Evolutionary conservation across 2,329 filamentous ascomycete genomes (phyloP), one percentile per base, ranked within the genome.

Genomic region (Didymella sp.): DNA sequence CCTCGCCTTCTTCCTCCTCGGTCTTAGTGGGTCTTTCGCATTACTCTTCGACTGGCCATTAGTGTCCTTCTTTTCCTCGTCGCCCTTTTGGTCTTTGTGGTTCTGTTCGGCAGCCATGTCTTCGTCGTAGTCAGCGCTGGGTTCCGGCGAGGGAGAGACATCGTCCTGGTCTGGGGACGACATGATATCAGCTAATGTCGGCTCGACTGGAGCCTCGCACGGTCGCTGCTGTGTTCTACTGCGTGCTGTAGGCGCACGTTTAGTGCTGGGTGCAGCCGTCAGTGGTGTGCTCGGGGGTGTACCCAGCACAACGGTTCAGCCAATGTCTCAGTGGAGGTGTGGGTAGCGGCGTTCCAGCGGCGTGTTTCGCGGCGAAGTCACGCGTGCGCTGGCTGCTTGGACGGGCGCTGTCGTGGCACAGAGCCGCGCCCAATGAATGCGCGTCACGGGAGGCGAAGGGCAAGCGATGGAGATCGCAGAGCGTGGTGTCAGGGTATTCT

Each of bases 1-100:
- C 67, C 94, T 87, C 33, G 95, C 95, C 84, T 99, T 99, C 83
- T 98, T 99, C 71, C 95, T 87, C 67, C 93, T 85, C 17, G 95
- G 94, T 58, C 95, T 87, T 71, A 89, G 83, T 54, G 94, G 93
- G 75, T 99, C 95, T 78, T 98, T 98, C 54, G 92, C 87, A 71
- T 85, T 85, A 40, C 67, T 67, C 44, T 69, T 59, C 58, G 75
- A 74, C 54, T 68, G 70, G 56, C 72, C 69, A 50, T 73, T 73
- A 38, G 58, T 35, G n/a, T 60, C 56, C 69, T 76, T 69, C 59
- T 71, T 67, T 42, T 68, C 45, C 62, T 70, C 67, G 63, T 72
- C 59, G 40, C 78, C 74, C 63, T 72, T 73, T 27, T 71, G 73
- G 51, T 71, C 73, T 64, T 69, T 74, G 45, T 78, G 74, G 30